Evolutionary conservation across 2,329 filamentous ascomycete species (phyloP).

Genomic region (Aureobasidium sp.): DNA sequence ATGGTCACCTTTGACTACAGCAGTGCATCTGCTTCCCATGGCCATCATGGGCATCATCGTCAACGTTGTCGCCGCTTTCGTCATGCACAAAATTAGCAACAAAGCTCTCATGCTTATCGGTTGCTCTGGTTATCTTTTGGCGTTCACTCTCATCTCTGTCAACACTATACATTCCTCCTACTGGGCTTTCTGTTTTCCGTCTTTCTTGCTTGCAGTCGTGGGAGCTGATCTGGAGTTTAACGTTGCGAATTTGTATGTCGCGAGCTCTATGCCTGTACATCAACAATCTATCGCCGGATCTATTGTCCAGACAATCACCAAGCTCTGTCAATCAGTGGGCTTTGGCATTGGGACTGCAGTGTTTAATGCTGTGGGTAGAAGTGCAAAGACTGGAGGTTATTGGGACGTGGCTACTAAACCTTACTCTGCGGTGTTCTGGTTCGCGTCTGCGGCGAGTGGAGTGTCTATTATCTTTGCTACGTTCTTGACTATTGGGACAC

Average conservation of each 20-base stretch:
- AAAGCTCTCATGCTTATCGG: conserved; percentile 52
- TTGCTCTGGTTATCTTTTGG: conserved; percentile 35
- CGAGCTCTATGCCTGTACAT: conserved; percentile 53
- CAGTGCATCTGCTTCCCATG: conserved; percentile 58
- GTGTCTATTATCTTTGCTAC: conserved; percentile 41
- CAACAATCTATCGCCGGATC: conserved; percentile 60
- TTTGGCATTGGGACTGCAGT: conserved; percentile 56
- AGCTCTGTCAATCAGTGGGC: conserved; percentile 51
- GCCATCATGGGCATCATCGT: conserved; percentile 54
- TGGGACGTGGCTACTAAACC: conserved; percentile 40
- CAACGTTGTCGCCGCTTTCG: conserved; percentile 53
- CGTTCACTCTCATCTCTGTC: conserved; percentile 49
- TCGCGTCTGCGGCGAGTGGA: conserved; percentile 37
- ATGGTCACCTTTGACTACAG: conserved; percentile 49
- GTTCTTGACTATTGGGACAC: conserved; percentile 47
- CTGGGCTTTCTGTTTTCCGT: conserved; percentile 59
- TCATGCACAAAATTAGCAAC: conserved; percentile 58
- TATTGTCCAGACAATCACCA: conserved; percentile 59
- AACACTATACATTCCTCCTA: conserved; percentile 49
- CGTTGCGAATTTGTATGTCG: conserved; percentile 65
- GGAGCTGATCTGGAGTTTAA: conserved; percentile 65
- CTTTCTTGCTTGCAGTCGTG: conserved; percentile 51
- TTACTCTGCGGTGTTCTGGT: conserved; percentile 46
- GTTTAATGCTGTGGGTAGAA: conserved; percentile 39
- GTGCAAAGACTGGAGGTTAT: conserved; percentile 30